Evolutionary conservation across 2,329 filamentous ascomycete genomes (phyloP).

Genomic region (Sordariomycetes sp.): DNA sequence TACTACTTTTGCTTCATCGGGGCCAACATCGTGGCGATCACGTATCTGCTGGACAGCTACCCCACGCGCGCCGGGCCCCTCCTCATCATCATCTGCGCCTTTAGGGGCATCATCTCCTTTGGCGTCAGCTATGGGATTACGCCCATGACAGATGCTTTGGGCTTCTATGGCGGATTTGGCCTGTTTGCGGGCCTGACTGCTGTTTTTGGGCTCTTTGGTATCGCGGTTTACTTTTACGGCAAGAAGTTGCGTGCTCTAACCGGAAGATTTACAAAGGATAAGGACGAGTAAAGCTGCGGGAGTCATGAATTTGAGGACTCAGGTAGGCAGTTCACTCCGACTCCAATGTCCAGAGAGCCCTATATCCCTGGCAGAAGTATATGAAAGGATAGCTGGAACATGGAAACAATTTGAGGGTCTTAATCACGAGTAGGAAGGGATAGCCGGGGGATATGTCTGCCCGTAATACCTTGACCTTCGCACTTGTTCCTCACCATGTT

Average conservation of each 20-base stretch:
- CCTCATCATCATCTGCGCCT: conserved; percentile 12
- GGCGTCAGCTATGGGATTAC: conserved; percentile 12
- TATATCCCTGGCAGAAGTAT: no score
- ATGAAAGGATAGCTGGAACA: no score
- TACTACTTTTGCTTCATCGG: conserved; percentile 16
- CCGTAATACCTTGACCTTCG: no score
- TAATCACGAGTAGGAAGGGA: no score
- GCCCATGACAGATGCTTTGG: conserved; percentile 8
- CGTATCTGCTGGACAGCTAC: conserved; percentile 14
- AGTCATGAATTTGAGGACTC: background rate
- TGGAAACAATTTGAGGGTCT: no score
- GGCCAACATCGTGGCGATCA: conserved; percentile 14
- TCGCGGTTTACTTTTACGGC: background rate
- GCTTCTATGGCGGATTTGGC: conserved; percentile 11
- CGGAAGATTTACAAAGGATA: background rate
- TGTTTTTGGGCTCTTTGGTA: conserved; percentile 4
- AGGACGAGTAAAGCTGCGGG: background rate
- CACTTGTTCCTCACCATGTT: no score
- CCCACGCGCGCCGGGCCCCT: conserved; percentile 14
- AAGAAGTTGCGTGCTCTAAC: background rate
- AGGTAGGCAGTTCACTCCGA: background rate
- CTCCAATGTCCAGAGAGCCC: background rate
- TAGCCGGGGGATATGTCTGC: no score
- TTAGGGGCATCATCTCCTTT: conserved; percentile 13
- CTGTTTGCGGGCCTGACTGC: conserved; percentile 10